Base-by-base conservation (phyloP, 164 flowering plant species). In the Vitis riparia region DNA sequence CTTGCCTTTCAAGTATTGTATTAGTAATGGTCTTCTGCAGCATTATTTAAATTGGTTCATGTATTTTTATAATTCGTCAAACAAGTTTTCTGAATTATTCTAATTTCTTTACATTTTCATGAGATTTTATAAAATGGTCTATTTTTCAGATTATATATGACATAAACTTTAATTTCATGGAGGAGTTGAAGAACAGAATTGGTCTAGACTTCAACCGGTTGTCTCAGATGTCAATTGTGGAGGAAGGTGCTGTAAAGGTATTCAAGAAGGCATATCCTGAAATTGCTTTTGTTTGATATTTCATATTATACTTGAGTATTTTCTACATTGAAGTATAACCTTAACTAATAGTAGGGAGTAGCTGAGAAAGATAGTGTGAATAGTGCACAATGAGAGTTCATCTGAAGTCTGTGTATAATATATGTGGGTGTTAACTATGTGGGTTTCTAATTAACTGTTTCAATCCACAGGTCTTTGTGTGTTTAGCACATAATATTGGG, bases 201-300 rank as follows among this genome's bases (percentile, higher is more conserved):
- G 88, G 87, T 62, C 73, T 75, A 53, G 85, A 87, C 74, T 85
- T 80, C 44, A 68, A 63, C 66, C 79, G 83, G 51, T 78, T 82
- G 13, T 68, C 87, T 60, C 81, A 82, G 62, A 83, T 87, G 91
- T 87, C 91, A 67, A 87, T 87, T 71, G 73, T 87, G 61, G 88
- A 87, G 81, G 91, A 87, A 73, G 91, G 87, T 69, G 78, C 87
- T 59, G 82, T 78, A 55, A 85, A 85, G 90, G 90, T 85, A 83
- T 17, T 63, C 30, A 14, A 8, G 52, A 66, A 66, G 19, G 48
- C 55, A 61, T 19, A 32, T 16, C 15, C 32, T 37, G 3, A 6
- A 30, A 61, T 23, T 15, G 37, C 16, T 61, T 61, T 60, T 5
- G 16, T 60, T 30, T 30, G 63, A 47, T 12, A 10, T 44, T 60